These are phyloP conservation scores for Cutaneotrichosporon cyanovorans DNA, from an alignment of 1,284 basidiomycete genomes.

Conservation along the genomic window DNA sequence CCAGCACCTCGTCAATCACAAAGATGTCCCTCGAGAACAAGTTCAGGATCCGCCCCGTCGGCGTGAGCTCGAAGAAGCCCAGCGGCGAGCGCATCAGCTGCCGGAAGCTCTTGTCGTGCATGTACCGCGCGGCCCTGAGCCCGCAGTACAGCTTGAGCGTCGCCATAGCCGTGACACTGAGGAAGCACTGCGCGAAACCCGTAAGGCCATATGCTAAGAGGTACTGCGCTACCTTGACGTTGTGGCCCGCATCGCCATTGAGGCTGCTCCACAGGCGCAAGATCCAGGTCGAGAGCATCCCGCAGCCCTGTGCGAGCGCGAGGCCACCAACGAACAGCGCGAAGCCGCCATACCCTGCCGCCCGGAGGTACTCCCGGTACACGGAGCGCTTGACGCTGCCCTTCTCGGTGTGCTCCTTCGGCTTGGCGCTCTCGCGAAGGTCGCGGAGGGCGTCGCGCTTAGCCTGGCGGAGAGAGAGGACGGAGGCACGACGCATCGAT, in stretches of 20 bases:
- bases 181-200: constrained; percentile 51
- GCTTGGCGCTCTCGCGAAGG: constrained; percentile 44
- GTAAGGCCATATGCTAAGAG: constrained; percentile 46
- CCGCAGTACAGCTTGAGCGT: constrained; percentile 73
- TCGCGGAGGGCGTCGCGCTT: constrained; percentile 44
- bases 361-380: constrained; percentile 69
- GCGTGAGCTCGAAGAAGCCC: constrained; percentile 79
- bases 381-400: constrained; percentile 72
- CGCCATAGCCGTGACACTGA: constrained; percentile 55
- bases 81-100: constrained; percentile 74
- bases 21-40: constrained; percentile 89
- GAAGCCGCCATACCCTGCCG: constrained; percentile 69
- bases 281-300: constrained; percentile 57
- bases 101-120: constrained; percentile 59
- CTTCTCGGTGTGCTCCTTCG: constrained; percentile 73
- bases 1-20: constrained; percentile 76
- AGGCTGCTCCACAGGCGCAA: constrained; percentile 72
- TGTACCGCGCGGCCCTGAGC: constrained; percentile 61
- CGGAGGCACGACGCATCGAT: constrained; percentile 37
- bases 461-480: constrained; percentile 40
- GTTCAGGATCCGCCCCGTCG: constrained; percentile 55
- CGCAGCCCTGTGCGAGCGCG: constrained; percentile 47
- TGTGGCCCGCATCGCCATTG: constrained; percentile 61
- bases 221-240: constrained; percentile 45
- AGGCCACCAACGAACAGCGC: constrained; percentile 58